Percentiles rank a stretch among this genome's conserved stretches.
Conservation (phyloP, 345 rosid genomes). For the Salix udensis region DNA sequence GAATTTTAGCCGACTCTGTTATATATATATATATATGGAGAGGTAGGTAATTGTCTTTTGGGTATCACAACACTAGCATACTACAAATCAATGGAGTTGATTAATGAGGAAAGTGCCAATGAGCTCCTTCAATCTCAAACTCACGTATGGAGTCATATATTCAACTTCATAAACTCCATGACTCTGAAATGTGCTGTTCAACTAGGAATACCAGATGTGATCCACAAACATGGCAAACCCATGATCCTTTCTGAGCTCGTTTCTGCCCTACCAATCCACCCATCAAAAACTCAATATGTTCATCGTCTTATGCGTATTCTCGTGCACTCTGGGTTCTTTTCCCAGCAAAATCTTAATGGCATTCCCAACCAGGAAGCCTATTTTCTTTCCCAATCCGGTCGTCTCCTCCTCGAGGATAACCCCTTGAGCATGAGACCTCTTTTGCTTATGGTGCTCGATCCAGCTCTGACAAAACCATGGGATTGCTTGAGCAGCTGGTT, state of each 20-base stretch:
- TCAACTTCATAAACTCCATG: constrained; percentile 29
- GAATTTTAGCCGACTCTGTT: too few species aligned
- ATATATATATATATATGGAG: too few species aligned
- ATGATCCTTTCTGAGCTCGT: constrained; percentile 28
- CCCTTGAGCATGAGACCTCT: not conserved
- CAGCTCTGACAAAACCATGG: too few species aligned
- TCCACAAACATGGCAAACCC: constrained; percentile 39
- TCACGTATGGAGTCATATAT: constrained; percentile 26
- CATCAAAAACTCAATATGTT: constrained; percentile 11
- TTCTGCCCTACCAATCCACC: constrained; percentile 12
- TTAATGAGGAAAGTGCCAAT: not conserved
- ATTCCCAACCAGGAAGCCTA: constrained; percentile 13
- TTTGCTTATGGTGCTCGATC: not conserved
- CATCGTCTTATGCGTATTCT: constrained; percentile 36
- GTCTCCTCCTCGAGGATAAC: constrained; percentile 23
- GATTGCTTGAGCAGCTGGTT: too few species aligned
- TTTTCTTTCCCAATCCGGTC: constrained; percentile 16
- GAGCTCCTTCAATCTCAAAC: constrained; percentile 29
- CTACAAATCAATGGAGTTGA: not conserved
- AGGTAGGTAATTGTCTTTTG: too few species aligned
- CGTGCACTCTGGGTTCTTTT: constrained; percentile 36
- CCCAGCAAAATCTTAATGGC: not conserved
- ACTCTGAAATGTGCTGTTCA: constrained; percentile 38
- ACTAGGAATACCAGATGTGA: constrained; percentile 36
- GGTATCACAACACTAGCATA: too few species aligned